Evolutionary conservation across 768 basidiomycete genomes (phyloP), one percentile per base, ranked within the genome.

Genomic region (Lactarius akahatsu): DNA sequence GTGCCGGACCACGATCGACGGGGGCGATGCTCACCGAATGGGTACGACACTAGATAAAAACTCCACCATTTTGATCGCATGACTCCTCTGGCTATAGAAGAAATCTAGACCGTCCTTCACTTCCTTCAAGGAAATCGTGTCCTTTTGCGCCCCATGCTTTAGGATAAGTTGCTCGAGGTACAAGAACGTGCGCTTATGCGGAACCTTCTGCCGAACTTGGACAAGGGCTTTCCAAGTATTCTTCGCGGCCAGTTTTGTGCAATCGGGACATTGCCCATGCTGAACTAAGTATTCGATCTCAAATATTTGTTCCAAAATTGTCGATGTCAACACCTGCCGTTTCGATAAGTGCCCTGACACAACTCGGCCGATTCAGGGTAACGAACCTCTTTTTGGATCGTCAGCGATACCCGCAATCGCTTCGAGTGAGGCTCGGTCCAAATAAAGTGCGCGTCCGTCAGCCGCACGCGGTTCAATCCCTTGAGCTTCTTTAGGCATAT

Each of bases 391-490:
- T 99, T 99, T 79, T 99, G 97, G 68, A 99, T 95, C 0, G 96
- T 97, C 72, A 99, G 79, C 61, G 96, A 96, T 63, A 99, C 87
- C 57, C 94, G 85, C 68, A 98, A 76, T 43, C 97, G 85, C 74
- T 96, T 95, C 45, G 92, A 95, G 78, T 99, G 96, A 3, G 97
- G 97, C 74, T 99, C 97, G 26, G 97, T 99, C 97, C 97, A 99
- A 73, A 98, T 94, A 76, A 98, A 98, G 69, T 94, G 92, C 2
- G 97, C 97, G 69, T 98, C 96, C n/a, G 97, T 96, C 52, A 99
- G 78, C 58, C 96, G 91, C 32, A 98, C 94, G 81, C 94, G 96
- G 72, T 87, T 89, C 28, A 98, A 81, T 2, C 95, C 95, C 74
- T 96, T 96, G 72, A 98, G 86, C 76, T 96, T 96, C 75, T 92